A percentile compares a stretch with the other conserved stretches of the same genome.
Evolutionary conservation across 2,329 filamentous ascomycete species (phyloP).

Genomic region (Rhynchosporium secalis): DNA sequence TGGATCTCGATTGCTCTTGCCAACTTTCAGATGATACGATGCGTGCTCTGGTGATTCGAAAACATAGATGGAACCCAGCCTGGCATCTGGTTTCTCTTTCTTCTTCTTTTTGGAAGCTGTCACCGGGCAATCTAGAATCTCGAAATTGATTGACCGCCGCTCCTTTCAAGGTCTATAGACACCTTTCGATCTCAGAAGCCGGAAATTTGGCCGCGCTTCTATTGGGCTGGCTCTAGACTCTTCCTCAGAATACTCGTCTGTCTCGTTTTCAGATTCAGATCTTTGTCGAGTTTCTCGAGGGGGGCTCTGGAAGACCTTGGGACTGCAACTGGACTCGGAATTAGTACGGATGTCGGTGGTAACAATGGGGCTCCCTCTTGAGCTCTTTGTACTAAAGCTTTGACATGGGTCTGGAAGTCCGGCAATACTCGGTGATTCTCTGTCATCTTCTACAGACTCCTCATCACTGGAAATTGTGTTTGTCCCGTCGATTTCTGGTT

Average conservation of each 20-base stretch:
- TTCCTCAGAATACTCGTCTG: neutral
- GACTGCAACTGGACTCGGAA: neutral
- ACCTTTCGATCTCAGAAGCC: neutral
- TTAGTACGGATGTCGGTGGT: neutral
- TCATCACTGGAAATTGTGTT: neutral
- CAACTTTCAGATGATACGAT: slow-evolving; percentile 21
- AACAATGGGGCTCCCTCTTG: neutral
- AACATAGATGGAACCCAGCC: slow-evolving; percentile 19
- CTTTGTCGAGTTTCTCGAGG: neutral
- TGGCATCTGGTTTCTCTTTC: neutral
- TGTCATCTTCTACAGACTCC: neutral
- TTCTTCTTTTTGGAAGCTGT: slow-evolving; percentile 3
- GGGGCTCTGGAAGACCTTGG: neutral
- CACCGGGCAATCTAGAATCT: neutral
- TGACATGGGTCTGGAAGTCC: neutral
- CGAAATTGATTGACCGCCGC: neutral
- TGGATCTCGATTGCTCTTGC: slow-evolving; percentile 15
- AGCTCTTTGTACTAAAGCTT: neutral
- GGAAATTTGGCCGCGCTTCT: neutral
- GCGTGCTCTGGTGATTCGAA: slow-evolving; percentile 13
- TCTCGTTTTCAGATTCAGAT: neutral
- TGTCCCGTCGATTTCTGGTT: neutral
- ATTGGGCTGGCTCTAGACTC: neutral
- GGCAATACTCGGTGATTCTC: neutral
- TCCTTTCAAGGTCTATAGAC: neutral